These are phyloP conservation scores for Nicotiana knightiana DNA, from an alignment of 257 asterid species.

Conservation along the genomic window DNA sequence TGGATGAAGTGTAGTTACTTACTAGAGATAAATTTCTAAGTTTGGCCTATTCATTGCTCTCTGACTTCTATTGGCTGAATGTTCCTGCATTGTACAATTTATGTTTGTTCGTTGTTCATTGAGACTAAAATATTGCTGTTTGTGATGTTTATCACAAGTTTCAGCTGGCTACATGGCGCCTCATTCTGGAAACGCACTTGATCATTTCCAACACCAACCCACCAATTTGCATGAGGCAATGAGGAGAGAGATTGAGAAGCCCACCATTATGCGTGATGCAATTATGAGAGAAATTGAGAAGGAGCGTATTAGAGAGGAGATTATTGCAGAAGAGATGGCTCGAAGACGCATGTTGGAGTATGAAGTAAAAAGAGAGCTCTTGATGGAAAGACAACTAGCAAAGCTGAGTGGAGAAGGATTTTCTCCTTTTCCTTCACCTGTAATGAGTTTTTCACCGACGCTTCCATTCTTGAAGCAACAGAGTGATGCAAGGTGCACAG, in stretches of 20 bases:
- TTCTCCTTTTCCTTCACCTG: conserved; percentile 20
- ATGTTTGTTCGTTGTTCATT: neutral
- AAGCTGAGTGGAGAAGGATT: conserved; percentile 15
- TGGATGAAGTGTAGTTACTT: neutral
- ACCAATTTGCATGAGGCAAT: conserved; percentile 22
- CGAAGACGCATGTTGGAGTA: conserved; percentile 50
- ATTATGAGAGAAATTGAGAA: conserved; percentile 43
- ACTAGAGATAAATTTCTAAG: neutral
- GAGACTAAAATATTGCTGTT: neutral
- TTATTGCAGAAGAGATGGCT: conserved; percentile 39
- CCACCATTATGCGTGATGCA: conserved; percentile 14
- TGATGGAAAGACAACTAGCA: conserved; percentile 41
- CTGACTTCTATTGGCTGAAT: neutral
- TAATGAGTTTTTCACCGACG: conserved; percentile 11
- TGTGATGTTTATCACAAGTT: conserved; percentile 11
- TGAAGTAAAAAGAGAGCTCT: conserved; percentile 56
- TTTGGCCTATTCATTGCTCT: neutral
- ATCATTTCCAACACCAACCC: conserved; percentile 5
- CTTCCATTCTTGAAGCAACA: conserved; percentile 12
- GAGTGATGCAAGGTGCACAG: conserved; percentile 27
- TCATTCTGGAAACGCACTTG: conserved; percentile 4
- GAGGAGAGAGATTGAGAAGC: conserved; percentile 21
- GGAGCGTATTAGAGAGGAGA: conserved; percentile 47
- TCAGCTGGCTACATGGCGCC: conserved; percentile 27
- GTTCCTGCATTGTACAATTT: neutral